A percentile compares a stretch with the other conserved stretches of the same genome.
Conservation (phyloP, 495 filamentous ascomycete species). For the Neurospora tetrasperma region DNA sequence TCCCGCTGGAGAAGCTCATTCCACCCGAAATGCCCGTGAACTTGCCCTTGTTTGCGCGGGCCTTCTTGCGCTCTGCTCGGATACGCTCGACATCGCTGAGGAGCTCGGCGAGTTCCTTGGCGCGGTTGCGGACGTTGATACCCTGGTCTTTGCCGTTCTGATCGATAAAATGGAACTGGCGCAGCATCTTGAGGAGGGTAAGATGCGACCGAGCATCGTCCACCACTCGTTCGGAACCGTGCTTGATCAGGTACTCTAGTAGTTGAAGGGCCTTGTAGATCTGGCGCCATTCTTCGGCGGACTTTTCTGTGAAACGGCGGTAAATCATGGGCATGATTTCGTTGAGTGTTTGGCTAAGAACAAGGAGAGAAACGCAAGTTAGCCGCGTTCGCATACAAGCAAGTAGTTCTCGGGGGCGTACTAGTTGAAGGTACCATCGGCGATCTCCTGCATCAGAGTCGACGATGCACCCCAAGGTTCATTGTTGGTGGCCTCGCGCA, state of each 20-base stretch:
- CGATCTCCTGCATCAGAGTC: constrained; percentile 86
- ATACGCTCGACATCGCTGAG: constrained; percentile 91
- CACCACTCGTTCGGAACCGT: constrained; percentile 94
- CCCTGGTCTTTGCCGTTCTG: constrained; percentile 96
- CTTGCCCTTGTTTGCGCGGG: constrained; percentile 78
- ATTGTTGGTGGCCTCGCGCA: constrained; percentile 95
- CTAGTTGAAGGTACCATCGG: constrained; percentile 97
- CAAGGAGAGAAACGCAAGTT: neutral
- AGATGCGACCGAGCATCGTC: constrained; percentile 95
- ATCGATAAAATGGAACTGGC: constrained; percentile 97
- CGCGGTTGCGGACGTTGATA: constrained; percentile 92
- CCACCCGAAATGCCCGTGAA: constrained; percentile 86
- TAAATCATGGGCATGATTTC: constrained; percentile 99
- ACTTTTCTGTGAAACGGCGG: constrained; percentile 96
- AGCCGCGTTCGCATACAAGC: neutral
- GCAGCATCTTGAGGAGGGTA: constrained; percentile 92
- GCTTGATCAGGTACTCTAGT: constrained; percentile 95
- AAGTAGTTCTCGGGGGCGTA: constrained; percentile 36
- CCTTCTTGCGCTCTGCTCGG: constrained; percentile 88
- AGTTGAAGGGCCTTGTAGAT: constrained; percentile 98
- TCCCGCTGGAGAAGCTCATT: constrained; percentile 43
- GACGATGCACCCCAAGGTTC: constrained; percentile 95
- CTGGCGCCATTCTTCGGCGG: constrained; percentile 96
- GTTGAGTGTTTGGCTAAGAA: constrained; percentile 77
- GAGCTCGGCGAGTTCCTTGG: constrained; percentile 89